Evolutionary conservation across 306 rosid genomes (phyloP).

Genomic region (Hylodesmum podocarpum): DNA sequence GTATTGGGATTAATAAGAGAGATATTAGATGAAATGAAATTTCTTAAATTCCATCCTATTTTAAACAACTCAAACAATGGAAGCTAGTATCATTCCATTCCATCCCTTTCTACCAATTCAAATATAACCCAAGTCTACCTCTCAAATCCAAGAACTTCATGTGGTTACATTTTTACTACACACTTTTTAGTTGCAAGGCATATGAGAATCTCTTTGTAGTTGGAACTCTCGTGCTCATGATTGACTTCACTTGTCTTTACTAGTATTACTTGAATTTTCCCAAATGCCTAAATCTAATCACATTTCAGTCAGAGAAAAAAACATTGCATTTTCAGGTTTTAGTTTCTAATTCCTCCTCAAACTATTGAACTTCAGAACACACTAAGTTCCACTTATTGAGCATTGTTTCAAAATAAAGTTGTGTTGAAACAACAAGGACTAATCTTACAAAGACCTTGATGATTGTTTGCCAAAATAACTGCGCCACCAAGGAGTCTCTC

Average conservation of each 20-base stretch:
- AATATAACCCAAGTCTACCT: not conserved
- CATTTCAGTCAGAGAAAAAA: not conserved
- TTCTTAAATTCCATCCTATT: not conserved
- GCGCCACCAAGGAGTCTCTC: slow-evolving; percentile 53
- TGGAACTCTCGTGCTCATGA: not conserved
- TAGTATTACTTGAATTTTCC: not conserved
- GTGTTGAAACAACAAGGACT: slow-evolving; percentile 16
- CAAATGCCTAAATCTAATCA: not conserved
- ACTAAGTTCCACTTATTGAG: not conserved
- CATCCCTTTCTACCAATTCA: not conserved
- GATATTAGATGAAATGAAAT: not conserved
- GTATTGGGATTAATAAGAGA: not conserved
- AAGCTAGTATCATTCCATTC: not conserved
- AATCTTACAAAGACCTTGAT: slow-evolving; percentile 46
- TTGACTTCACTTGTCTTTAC: not conserved
- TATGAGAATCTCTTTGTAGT: not conserved
- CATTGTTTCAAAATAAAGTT: not conserved
- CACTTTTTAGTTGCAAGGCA: not conserved
- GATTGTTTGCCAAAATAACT: slow-evolving; percentile 38
- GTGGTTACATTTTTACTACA: not conserved
- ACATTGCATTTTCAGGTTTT: not conserved
- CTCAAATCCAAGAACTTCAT: not conserved
- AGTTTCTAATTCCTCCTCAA: not conserved
- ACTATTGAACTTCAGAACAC: slow-evolving; percentile 19
- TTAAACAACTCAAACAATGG: not conserved